Evolutionary conservation across 2,329 filamentous ascomycete species (phyloP).

Genomic region (Colletotrichum agaves): DNA sequence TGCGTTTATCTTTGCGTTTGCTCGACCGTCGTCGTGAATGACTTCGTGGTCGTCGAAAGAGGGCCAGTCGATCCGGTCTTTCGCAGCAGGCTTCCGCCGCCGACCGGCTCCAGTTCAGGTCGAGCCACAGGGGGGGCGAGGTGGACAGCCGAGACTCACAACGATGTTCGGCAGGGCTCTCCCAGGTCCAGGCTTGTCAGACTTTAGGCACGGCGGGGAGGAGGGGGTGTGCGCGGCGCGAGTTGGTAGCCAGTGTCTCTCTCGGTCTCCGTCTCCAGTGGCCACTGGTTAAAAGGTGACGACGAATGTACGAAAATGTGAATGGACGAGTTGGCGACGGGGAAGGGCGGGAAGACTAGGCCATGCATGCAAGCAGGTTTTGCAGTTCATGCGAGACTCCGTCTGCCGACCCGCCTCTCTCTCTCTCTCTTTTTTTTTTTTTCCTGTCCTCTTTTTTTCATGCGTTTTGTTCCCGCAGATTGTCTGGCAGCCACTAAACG

Average conservation of each 20-base stretch:
- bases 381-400: slow-evolving; percentile 37
- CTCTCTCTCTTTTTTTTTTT: slow-evolving; percentile 9
- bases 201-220: slow-evolving; percentile 17
- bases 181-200: slow-evolving; percentile 32
- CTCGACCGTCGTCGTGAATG: slow-evolving; percentile 20
- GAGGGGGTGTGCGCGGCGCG: neutral
- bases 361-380: slow-evolving; percentile 38
- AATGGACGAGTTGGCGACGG: slow-evolving; percentile 21
- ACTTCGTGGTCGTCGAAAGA: slow-evolving; percentile 12
- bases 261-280: too few relatives aligned
- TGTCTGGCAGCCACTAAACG: neutral
- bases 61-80: neutral
- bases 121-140: too few relatives aligned
- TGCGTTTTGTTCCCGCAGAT: neutral
- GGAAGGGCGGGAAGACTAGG: slow-evolving; percentile 31
- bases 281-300: slow-evolving; percentile 9
- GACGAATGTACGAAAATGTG: slow-evolving; percentile 34
- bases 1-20: slow-evolving; percentile 34
- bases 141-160: neutral
- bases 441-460: neutral
- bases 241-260: slow-evolving; percentile 22
- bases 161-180: slow-evolving; percentile 13
- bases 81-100: slow-evolving; percentile 17
- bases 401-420: slow-evolving; percentile 8
- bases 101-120: slow-evolving; percentile 14